Conservation (phyloP, 2,329 filamentous ascomycete species). For the Xylariaceae sp. region DNA sequence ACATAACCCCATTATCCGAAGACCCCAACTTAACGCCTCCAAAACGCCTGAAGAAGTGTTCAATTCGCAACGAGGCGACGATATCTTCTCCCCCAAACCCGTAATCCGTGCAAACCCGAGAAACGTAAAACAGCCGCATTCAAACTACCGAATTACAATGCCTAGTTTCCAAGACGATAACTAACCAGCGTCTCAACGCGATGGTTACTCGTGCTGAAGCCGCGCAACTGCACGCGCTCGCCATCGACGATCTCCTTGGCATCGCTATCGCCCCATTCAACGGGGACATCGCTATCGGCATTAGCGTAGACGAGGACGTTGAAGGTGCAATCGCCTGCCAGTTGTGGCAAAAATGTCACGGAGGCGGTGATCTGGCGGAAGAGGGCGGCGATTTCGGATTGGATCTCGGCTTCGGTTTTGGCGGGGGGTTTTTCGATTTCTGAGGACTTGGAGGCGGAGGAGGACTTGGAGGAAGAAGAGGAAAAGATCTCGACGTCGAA, state of each 20-base stretch:
- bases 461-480: conserved; percentile 51
- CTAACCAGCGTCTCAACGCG: conserved; percentile 92
- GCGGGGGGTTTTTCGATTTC: conserved; percentile 51
- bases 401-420: conserved; percentile 90
- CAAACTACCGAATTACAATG: neutral
- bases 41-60: conserved; percentile 13
- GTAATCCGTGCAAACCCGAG: neutral
- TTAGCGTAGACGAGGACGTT: conserved; percentile 98
- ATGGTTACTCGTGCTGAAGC: conserved; percentile 93
- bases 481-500: conserved; percentile 65
- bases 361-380: conserved; percentile 98
- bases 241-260: conserved; percentile 93
- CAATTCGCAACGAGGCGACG: conserved; percentile 1
- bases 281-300: conserved; percentile 89
- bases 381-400: conserved; percentile 90
- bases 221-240: conserved; percentile 90
- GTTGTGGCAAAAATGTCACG: conserved; percentile 91
- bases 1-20: neutral
- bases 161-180: conserved; percentile 59
- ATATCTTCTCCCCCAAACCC: neutral
- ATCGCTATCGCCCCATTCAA: conserved; percentile 98
- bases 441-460: conserved; percentile 50
- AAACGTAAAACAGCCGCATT: neutral
- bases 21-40: neutral
- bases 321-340: conserved; percentile 94